Evolutionary conservation across 1,139 yeast species (phyloP), one percentile per base, ranked within the genome.

Genomic region (Yarrowia galli): DNA sequence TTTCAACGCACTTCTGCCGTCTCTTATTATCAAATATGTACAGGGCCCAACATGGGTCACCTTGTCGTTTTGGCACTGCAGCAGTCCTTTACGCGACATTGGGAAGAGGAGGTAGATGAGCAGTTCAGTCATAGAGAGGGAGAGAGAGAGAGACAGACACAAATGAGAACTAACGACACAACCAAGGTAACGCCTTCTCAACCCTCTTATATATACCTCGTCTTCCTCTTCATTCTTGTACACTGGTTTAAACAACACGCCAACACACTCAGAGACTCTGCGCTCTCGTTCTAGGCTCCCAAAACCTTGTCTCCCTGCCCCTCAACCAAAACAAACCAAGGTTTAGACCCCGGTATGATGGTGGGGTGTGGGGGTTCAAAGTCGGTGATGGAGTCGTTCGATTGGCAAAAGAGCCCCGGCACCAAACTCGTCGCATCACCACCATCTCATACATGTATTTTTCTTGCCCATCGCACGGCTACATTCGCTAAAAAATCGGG

Each of bases 261-360:
- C n/a, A n/a, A n/a, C n/a, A n/a, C n/a, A n/a, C n/a, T n/a, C n/a
- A n/a, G n/a, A n/a, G n/a, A n/a, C n/a, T n/a, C n/a, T n/a, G n/a
- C n/a, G n/a, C n/a, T n/a, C 51, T 46, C 35, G 51, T 46, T 46
- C 54, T 28, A 28, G 54, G 20, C 54, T 48, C 54, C 54, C 38
- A 35, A 49, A 53, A 36, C 45, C 42, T 53, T 53, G 58, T 35
- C 58, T 36, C 60, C 32, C 60, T 53, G 60, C 60, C 43, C 60
- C 60, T 53, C 60, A 20, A 23, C 38, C 63, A 56, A 56, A 56
- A 56, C 63, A 56, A 56, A 56, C 63, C 38, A 56, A 56, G 63
- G 63, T 56, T 56, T 42, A 28, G 48, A 56, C 63, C 63, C 63
- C 38, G 63, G 63, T 56, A 56, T 25, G 61, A 16, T 6, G 25